Conservation (phyloP, 148 eudicot species). For the Rhododendron griersonianum region DNA sequence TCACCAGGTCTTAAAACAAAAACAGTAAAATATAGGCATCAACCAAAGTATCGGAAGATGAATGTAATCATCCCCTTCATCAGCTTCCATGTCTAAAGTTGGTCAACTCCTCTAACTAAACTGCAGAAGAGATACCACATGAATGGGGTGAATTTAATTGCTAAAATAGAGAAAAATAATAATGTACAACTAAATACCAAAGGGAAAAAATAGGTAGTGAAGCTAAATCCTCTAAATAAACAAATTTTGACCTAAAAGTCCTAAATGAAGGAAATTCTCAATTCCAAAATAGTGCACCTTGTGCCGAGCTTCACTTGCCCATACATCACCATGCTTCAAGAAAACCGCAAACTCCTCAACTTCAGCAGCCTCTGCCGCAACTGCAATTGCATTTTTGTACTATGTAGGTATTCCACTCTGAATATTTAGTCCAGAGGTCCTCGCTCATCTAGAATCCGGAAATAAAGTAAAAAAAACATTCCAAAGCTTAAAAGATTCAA, state of each 20-base stretch:
- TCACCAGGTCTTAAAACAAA: slow-evolving; percentile 5
- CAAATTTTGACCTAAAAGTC: not conserved
- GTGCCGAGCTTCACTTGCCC: slow-evolving; percentile 66
- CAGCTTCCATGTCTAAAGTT: too few species aligned
- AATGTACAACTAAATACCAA: not conserved
- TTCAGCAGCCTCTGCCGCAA: slow-evolving; percentile 96
- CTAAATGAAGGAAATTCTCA: not conserved
- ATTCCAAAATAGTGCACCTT: not conserved
- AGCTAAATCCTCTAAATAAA: not conserved
- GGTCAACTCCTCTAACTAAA: too few species aligned
- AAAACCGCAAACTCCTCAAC: slow-evolving; percentile 89
- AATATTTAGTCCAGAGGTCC: slow-evolving; percentile 94
- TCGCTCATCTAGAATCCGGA: slow-evolving; percentile 63
- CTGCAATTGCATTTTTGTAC: slow-evolving; percentile 87
- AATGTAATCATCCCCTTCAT: too few species aligned
- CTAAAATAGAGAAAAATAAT: not conserved
- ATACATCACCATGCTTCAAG: slow-evolving; percentile 75
- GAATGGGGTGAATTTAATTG: not conserved
- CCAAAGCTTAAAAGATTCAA: not conserved
- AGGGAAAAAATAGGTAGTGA: slow-evolving; percentile 8
- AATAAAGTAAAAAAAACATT: not conserved
- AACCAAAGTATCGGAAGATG: slow-evolving; percentile 9
- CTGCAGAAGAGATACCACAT: too few species aligned
- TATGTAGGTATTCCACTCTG: slow-evolving; percentile 88
- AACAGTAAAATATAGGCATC: not conserved